Conservation (phyloP, 129 eudicot genomes). For the Flaveria trinervia region DNA sequence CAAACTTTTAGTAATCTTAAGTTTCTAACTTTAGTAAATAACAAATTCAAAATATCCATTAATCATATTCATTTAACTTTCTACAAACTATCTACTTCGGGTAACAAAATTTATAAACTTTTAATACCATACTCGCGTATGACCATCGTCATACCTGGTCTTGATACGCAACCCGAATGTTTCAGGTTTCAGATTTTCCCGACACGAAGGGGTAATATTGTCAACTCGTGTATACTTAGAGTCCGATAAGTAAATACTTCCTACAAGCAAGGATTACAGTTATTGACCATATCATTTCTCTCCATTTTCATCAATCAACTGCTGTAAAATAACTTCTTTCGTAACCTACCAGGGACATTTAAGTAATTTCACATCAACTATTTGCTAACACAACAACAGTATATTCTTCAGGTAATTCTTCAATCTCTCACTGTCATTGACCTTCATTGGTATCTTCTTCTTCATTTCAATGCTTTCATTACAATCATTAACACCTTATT, state of each 20-base stretch:
- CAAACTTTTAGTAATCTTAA: neutral
- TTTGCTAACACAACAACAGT: neutral
- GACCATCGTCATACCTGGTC: neutral
- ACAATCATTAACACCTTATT: neutral
- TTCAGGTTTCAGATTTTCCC: neutral
- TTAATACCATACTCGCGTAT: neutral
- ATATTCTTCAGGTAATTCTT: conserved; percentile 32
- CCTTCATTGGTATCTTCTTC: conserved; percentile 20
- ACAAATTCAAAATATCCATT: no score
- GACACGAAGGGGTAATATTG: neutral
- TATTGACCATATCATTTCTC: conserved; percentile 32
- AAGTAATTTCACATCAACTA: conserved; percentile 8
- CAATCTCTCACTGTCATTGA: no score
- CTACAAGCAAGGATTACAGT: conserved; percentile 32
- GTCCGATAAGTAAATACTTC: conserved; percentile 10
- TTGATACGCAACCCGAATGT: neutral
- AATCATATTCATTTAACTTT: no score
- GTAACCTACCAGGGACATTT: conserved; percentile 33
- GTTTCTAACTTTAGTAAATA: neutral
- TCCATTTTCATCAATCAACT: conserved; percentile 17
- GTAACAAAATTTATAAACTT: neutral
- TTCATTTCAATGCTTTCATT: conserved; percentile 20
- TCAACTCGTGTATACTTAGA: conserved; percentile 1
- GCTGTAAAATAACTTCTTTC: conserved; percentile 18
- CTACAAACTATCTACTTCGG: neutral